A percentile compares a stretch with the other conserved stretches of the same genome.
phyloP scores from a whole-genome alignment of 257 asterid species.

The Anisodus acutangulus region DNA sequence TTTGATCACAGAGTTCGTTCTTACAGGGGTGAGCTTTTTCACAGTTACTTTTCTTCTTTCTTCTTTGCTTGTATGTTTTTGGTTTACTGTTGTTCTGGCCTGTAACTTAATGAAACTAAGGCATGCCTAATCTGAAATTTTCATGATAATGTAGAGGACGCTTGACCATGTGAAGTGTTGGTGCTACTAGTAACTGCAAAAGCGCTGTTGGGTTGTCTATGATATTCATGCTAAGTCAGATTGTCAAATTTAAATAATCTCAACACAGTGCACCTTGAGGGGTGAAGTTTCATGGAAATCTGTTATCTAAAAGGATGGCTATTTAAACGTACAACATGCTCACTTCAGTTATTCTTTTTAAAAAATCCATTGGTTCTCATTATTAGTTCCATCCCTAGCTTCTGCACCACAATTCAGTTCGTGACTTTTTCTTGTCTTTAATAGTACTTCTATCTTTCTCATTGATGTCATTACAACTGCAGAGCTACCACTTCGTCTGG shows the following conservation, averaged over 20 bases:
- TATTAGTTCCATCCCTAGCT: background rate
- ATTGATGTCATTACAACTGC: constrained; percentile 32
- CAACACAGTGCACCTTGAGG: background rate
- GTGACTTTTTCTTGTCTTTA: background rate
- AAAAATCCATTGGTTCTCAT: background rate
- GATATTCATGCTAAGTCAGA: background rate
- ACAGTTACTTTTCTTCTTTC: constrained; percentile 10
- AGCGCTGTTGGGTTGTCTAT: background rate
- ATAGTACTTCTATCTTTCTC: background rate
- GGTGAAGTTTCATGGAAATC: constrained; percentile 1
- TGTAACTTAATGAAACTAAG: background rate
- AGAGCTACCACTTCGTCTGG: constrained; percentile 96
- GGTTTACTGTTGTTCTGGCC: constrained; percentile 16
- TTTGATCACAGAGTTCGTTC: constrained; percentile 97
- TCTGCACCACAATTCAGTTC: background rate
- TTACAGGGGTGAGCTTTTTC: constrained; percentile 71
- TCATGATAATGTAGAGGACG: background rate
- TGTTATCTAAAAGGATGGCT: background rate
- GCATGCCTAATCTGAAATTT: background rate
- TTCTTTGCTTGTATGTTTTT: constrained; percentile 26
- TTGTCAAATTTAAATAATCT: background rate
- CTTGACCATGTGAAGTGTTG: background rate
- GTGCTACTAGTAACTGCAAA: background rate
- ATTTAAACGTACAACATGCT: constrained; percentile 13
- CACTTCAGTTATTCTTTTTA: background rate